These are phyloP conservation scores for Sporothrix protearum DNA, from an alignment of 2,329 filamentous ascomycete species.

Conservation along the genomic window DNA sequence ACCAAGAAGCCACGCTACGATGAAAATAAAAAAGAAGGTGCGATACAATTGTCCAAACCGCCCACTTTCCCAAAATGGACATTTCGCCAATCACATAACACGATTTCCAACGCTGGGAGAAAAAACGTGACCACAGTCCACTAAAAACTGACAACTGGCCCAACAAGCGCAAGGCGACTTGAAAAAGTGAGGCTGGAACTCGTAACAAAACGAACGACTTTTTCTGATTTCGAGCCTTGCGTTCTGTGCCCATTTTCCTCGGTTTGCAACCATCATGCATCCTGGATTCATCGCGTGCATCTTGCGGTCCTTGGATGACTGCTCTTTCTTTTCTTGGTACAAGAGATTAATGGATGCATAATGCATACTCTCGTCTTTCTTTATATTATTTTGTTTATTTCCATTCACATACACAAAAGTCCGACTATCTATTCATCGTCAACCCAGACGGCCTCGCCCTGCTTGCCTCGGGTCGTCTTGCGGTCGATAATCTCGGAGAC, in stretches of 20 bases:
- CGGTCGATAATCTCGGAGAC: slow-evolving; percentile 64
- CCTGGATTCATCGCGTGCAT: neutral
- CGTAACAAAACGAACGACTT: neutral
- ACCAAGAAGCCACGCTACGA: neutral
- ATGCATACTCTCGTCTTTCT: neutral
- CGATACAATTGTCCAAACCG: neutral
- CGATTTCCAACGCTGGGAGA: slow-evolving; percentile 19
- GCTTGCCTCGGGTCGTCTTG: slow-evolving; percentile 47
- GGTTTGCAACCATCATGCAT: neutral
- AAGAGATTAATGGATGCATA: slow-evolving; percentile 4
- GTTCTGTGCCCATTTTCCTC: too few species aligned
- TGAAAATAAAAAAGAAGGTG: neutral
- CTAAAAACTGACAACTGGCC: neutral
- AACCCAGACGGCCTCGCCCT: slow-evolving; percentile 35
- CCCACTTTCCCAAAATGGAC: slow-evolving; percentile 8
- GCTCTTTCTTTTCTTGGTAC: neutral
- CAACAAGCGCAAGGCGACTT: neutral
- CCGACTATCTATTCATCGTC: slow-evolving; percentile 23
- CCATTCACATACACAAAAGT: neutral
- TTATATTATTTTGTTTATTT: neutral
- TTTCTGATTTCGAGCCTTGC: neutral
- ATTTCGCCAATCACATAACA: slow-evolving; percentile 31
- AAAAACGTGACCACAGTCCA: slow-evolving; percentile 6
- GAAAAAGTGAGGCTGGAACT: slow-evolving; percentile 3
- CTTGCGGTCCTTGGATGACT: neutral